Evolutionary conservation across 495 filamentous ascomycete species (phyloP).

Genomic region (Podospora pseudocomata): DNA sequence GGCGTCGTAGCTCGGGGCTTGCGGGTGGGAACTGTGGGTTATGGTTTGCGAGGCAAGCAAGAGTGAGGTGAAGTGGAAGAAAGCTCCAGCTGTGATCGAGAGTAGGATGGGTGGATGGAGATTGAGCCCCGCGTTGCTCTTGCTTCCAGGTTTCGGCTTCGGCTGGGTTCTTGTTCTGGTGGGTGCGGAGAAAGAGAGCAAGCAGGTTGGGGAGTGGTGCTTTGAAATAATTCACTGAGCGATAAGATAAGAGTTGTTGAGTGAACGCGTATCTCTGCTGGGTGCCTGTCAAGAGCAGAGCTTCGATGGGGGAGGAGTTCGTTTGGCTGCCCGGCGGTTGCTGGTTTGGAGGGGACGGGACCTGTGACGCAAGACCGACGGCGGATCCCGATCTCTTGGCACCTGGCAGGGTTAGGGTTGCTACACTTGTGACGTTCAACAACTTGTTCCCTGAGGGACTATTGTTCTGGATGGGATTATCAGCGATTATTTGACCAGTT

Average conservation of each 20-base stretch:
- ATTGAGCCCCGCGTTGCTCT: background rate
- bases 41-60: background rate
- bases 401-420: background rate
- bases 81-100: background rate
- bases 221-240: background rate
- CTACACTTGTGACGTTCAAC: background rate
- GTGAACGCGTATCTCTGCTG: background rate
- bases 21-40: too few relatives aligned
- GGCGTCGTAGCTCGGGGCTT: too few relatives aligned
- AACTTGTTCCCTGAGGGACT: background rate
- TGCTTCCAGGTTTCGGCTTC: background rate
- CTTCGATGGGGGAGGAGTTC: background rate
- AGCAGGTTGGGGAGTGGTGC: background rate
- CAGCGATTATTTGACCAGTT: background rate
- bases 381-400: background rate
- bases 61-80: background rate
- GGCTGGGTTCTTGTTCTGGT: background rate
- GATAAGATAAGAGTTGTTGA: background rate
- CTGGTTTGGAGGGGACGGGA: background rate
- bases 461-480: background rate
- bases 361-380: constrained; percentile 7
- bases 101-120: background rate
- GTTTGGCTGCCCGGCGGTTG: background rate
- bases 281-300: background rate
- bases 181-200: too few relatives aligned